phyloP scores from a whole-genome alignment of 2,329 filamentous ascomycete genomes.

The Fusarium sp. region DNA sequence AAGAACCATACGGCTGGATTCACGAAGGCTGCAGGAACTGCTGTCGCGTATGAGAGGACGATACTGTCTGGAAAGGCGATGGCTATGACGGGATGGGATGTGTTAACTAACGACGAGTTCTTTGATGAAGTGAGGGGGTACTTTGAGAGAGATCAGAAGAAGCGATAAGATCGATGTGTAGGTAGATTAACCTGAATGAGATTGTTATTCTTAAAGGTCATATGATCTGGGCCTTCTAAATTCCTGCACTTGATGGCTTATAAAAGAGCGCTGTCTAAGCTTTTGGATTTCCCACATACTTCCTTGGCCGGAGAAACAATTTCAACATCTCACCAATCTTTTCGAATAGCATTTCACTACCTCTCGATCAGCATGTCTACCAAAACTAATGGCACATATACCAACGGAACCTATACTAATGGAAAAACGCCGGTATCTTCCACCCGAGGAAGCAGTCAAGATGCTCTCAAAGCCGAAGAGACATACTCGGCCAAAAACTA shows the following conservation, averaged over 20 bases:
- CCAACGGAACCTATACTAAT: neutral
- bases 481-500: conserved; percentile 1
- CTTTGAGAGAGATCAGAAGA: neutral
- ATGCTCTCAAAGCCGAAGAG: neutral
- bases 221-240: too few relatives aligned
- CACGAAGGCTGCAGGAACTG: conserved; percentile 2
- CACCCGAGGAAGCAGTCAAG: neutral
- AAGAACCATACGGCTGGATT: conserved; percentile 19
- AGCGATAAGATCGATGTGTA: neutral
- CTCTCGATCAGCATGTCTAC: neutral
- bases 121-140: neutral
- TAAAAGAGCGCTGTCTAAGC: too few relatives aligned
- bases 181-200: neutral
- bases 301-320: too few relatives aligned
- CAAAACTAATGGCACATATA: neutral
- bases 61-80: conserved; percentile 10
- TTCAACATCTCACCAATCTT: too few relatives aligned
- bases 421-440: neutral
- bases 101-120: conserved; percentile 1
- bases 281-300: too few relatives aligned
- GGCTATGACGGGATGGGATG: conserved; percentile 21
- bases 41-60: conserved; percentile 1
- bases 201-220: too few relatives aligned
- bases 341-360: too few relatives aligned
- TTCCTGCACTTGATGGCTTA: too few relatives aligned